Conservation (phyloP, 1,284 basidiomycete genomes). For the Ceratorhiza oryzae-sativae region DNA sequence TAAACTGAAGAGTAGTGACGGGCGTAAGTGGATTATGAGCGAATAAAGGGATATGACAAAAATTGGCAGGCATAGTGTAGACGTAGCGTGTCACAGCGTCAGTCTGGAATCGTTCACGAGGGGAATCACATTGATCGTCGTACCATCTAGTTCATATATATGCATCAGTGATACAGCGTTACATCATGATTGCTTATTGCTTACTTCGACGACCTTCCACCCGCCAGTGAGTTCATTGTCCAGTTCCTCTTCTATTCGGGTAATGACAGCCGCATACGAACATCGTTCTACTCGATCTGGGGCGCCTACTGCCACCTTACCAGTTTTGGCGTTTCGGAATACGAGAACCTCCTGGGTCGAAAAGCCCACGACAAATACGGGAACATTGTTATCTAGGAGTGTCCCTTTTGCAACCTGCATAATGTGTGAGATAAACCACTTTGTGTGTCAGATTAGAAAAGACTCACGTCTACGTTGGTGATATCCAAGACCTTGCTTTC, state of each 20-base stretch:
- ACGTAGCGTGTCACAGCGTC: neutral
- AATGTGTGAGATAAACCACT: slow-evolving; percentile 47
- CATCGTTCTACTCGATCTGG: slow-evolving; percentile 93
- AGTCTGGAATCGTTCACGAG: slow-evolving; percentile 47
- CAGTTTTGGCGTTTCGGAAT: slow-evolving; percentile 89
- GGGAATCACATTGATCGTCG: slow-evolving; percentile 55
- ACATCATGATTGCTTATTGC: slow-evolving; percentile 45
- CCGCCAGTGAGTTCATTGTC: slow-evolving; percentile 94
- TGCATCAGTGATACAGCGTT: neutral
- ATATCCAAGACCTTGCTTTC: slow-evolving; percentile 95
- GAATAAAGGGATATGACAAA: neutral
- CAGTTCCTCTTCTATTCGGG: slow-evolving; percentile 83
- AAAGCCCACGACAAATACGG: slow-evolving; percentile 94
- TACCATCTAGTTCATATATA: slow-evolving; percentile 51
- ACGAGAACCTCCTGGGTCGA: slow-evolving; percentile 92
- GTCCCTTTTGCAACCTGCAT: slow-evolving; percentile 74
- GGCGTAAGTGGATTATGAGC: slow-evolving; percentile 14
- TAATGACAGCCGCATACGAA: slow-evolving; percentile 91
- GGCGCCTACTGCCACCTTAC: slow-evolving; percentile 85
- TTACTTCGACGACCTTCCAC: slow-evolving; percentile 96
- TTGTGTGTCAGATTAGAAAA: neutral
- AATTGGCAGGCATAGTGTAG: neutral
- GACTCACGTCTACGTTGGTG: slow-evolving; percentile 87
- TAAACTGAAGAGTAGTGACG: slow-evolving; percentile 15
- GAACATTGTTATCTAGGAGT: slow-evolving; percentile 87